Evolutionary conservation across 306 rosid species (phyloP).

Genomic region (Quercus ilex): DNA sequence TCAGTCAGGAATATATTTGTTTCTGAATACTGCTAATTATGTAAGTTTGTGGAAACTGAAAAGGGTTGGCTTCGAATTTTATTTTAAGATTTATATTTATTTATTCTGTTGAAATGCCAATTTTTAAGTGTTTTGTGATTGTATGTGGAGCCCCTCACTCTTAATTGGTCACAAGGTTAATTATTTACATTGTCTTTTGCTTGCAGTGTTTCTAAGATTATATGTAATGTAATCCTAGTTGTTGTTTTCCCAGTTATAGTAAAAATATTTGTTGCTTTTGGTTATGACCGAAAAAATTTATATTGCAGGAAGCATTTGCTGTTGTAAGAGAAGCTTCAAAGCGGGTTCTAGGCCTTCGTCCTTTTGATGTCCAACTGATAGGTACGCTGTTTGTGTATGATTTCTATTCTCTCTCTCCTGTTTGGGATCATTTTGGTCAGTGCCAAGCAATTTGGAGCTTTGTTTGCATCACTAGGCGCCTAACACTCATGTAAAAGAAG

Average conservation of each 20-base stretch:
- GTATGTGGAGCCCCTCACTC: background rate
- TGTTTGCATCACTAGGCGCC: background rate
- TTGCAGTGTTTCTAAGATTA: background rate
- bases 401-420: background rate
- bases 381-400: constrained; percentile 31
- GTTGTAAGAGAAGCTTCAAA: constrained; percentile 92
- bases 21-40: background rate
- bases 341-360: constrained; percentile 93
- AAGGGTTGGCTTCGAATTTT: no score
- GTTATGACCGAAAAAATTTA: constrained; percentile 3
- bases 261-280: background rate
- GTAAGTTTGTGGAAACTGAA: no score
- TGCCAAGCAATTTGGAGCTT: background rate
- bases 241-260: background rate
- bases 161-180: background rate
- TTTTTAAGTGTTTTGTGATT: no score
- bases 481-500: background rate
- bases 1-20: background rate
- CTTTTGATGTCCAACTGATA: constrained; percentile 89
- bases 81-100: background rate
- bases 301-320: constrained; percentile 86
- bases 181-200: background rate
- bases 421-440: background rate
- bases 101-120: background rate
- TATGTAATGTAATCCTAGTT: background rate